phyloP scores from a whole-genome alignment of 192 early-diverging fungal genomes.

The Coemansia sp. region DNA sequence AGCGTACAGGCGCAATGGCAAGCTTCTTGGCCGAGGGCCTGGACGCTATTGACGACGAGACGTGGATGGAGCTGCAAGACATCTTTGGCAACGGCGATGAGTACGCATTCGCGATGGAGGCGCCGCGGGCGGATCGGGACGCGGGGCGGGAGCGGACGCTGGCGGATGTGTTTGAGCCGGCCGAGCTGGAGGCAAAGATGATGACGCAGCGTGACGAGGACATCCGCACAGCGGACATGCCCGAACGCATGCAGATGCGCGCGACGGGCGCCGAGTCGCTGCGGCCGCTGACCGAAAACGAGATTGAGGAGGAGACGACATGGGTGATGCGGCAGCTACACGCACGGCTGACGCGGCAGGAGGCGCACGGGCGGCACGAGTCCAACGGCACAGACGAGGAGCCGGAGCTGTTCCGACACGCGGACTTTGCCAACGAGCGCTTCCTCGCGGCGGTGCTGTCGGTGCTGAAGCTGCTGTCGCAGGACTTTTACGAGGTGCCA shows the following conservation, averaged over 20 bases:
- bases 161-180: conserved; percentile 70
- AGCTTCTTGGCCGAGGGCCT: conserved; percentile 47
- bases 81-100: conserved; percentile 95
- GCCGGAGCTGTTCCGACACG: conserved; percentile 27
- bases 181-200: conserved; percentile 81
- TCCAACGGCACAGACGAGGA: neutral
- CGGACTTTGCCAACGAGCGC: conserved; percentile 45
- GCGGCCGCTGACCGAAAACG: conserved; percentile 55
- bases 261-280: conserved; percentile 24
- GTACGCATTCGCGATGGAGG: conserved; percentile 65
- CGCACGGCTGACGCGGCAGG: conserved; percentile 24
- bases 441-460: conserved; percentile 53
- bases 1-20: conserved; percentile 19
- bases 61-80: conserved; percentile 76
- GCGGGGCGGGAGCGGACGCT: conserved; percentile 41
- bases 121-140: conserved; percentile 7
- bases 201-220: conserved; percentile 91
- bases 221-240: conserved; percentile 84
- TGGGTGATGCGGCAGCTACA: conserved; percentile 56
- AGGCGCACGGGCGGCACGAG: neutral
- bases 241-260: conserved; percentile 88
- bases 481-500: conserved; percentile 87
- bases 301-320: conserved; percentile 63
- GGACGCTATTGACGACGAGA: conserved; percentile 56
- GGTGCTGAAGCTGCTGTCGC: conserved; percentile 69